Conservation (phyloP, 192 early-diverging fungal species). For the Coemansia sp. region DNA sequence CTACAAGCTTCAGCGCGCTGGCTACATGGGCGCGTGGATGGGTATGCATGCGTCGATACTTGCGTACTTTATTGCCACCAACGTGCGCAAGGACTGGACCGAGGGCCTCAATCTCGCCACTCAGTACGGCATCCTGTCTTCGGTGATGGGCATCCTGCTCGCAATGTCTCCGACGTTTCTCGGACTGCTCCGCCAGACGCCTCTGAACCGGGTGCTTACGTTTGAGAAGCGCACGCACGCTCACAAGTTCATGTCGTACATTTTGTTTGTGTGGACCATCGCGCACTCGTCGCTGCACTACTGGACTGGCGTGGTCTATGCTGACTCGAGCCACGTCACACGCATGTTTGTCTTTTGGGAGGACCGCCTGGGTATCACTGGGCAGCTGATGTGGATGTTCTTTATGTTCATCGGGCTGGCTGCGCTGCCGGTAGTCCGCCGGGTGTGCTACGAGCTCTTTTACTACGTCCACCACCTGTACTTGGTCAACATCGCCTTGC, state of each 20-base stretch:
- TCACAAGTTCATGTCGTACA: constrained; percentile 74
- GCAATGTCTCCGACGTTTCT: constrained; percentile 79
- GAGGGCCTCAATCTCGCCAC: constrained; percentile 49
- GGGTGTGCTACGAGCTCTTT: constrained; percentile 74
- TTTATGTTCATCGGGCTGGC: constrained; percentile 66
- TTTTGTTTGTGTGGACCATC: constrained; percentile 68
- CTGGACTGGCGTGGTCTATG: constrained; percentile 46
- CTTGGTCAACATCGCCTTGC: constrained; percentile 68
- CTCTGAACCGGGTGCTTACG: constrained; percentile 63
- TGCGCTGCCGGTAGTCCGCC: constrained; percentile 61
- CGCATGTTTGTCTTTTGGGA: constrained; percentile 44
- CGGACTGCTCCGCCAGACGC: constrained; percentile 58
- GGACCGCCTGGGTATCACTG: constrained; percentile 63
- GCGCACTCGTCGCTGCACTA: constrained; percentile 61
- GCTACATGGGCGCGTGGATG: constrained; percentile 46
- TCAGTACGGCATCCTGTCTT: constrained; percentile 49
- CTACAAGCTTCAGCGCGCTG: constrained; percentile 55
- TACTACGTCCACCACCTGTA: constrained; percentile 86
- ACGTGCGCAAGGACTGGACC: constrained; percentile 33
- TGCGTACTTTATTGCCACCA: constrained; percentile 35
- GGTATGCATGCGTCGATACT: constrained; percentile 44
- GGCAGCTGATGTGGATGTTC: constrained; percentile 73
- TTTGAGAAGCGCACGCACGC: constrained; percentile 77
- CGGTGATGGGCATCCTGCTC: constrained; percentile 55
- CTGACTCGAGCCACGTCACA: constrained; percentile 22